Base-by-base conservation (phyloP, 2,329 filamentous ascomycete genomes). In the Colletotrichum endophyticum region DNA sequence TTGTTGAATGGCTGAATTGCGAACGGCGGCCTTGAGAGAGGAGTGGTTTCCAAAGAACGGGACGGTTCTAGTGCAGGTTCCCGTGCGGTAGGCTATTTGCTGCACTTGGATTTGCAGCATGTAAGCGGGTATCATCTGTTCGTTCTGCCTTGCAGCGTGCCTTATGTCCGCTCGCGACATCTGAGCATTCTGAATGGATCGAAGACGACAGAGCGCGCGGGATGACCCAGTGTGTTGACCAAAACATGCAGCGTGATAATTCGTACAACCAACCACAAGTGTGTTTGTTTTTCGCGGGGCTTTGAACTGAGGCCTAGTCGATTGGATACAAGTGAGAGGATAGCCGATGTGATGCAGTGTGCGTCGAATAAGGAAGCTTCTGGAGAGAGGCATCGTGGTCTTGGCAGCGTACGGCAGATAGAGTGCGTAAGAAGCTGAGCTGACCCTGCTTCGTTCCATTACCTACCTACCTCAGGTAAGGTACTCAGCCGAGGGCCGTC, bases 31-130 rank as follows among this genome's bases (percentile, higher is more conserved):
- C 13, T 62, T 15, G 59, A 13, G 19, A 13, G 64, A 27, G 22
- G 70, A 25, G 25, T 63, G 19, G 25, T 30, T 22, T 53, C 66
- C 67, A 73, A 49, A 25, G 56, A 53, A 66, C 28, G 53, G 71
- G 53, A 28, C n/a, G 56, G 44, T 44, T 39, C 72, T 72, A 75
- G 67, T 72, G 72, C 72, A 75, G 72, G 72, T 75, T 49, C 66
- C 72, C 66, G 66, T 67, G 68, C 59, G 6, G 59, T 62, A 22
- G 66, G 25, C 32, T 15, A 9, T 39, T 30, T 30, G 44, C 56
- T 39, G 59, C 28, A 63, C 30, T 32, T 16, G 28, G 28, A 30
- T 30, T 32, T n/a, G 30, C 59, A 64, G 32, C 6, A n/a, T 12
- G 25, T 44, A 64, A 36, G 12, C 34, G n/a, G 25, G 62, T 44